A percentile compares a stretch with the other conserved stretches of the same genome.
Evolutionary conservation across 2,329 filamentous ascomycete species (phyloP).

Genomic region (Epichloe gansuensis): DNA sequence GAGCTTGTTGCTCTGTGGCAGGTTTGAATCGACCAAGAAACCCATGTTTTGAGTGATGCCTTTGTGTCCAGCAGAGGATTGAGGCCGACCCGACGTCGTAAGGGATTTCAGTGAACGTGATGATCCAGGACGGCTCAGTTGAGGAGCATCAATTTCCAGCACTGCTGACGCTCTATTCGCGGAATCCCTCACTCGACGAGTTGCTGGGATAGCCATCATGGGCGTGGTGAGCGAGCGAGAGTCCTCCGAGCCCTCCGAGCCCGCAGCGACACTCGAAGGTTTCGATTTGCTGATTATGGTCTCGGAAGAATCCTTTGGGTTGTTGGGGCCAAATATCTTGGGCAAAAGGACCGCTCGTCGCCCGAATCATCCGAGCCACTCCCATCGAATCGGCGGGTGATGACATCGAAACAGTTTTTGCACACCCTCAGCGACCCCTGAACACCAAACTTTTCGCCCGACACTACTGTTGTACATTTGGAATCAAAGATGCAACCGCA

Average conservation of each 20-base stretch:
- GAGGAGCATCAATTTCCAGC: slow-evolving; percentile 77
- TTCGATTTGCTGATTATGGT: slow-evolving; percentile 5
- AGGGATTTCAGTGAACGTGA: slow-evolving; percentile 77
- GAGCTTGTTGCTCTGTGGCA: slow-evolving; percentile 66
- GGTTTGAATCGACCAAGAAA: slow-evolving; percentile 62
- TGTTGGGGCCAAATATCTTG: slow-evolving; percentile 44
- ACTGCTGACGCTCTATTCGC: slow-evolving; percentile 71
- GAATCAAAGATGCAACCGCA: slow-evolving; percentile 99
- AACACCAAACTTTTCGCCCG: slow-evolving; percentile 79
- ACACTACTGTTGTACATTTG: slow-evolving; percentile 86
- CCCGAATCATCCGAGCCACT: slow-evolving; percentile 80
- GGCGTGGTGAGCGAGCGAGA: slow-evolving; percentile 48
- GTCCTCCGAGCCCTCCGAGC: slow-evolving; percentile 32
- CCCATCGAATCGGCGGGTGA: slow-evolving; percentile 79
- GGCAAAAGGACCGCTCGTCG: slow-evolving; percentile 62
- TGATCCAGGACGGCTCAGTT: slow-evolving; percentile 81
- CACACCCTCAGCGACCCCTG: slow-evolving; percentile 77
- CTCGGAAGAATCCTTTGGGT: slow-evolving; percentile 6
- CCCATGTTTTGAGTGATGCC: slow-evolving; percentile 80
- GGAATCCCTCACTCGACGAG: slow-evolving; percentile 56
- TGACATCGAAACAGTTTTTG: slow-evolving; percentile 83
- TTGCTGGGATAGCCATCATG: slow-evolving; percentile 60
- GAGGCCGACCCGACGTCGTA: slow-evolving; percentile 53
- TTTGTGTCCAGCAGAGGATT: slow-evolving; percentile 66
- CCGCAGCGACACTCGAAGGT: slow-evolving; percentile 22